phyloP scores from a whole-genome alignment of 768 basidiomycete genomes.

The Amanita exitialis region DNA sequence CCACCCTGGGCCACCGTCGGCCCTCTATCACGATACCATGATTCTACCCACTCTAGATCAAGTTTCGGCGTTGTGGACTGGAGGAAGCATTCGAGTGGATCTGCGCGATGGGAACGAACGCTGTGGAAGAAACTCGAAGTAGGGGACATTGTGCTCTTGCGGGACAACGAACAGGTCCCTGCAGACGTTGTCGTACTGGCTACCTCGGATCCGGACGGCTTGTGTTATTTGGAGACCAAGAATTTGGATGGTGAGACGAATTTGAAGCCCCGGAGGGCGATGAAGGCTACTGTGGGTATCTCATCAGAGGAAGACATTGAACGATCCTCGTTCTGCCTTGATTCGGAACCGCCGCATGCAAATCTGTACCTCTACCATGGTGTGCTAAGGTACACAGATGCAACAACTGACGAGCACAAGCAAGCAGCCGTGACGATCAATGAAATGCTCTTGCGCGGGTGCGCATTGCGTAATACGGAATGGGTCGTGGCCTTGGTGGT shows the following conservation, averaged over 20 bases:
- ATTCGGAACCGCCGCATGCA: conserved; percentile 89
- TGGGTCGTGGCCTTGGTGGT: conserved; percentile 94
- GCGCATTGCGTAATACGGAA: conserved; percentile 77
- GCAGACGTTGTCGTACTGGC: conserved; percentile 92
- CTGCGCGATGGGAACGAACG: conserved; percentile 87
- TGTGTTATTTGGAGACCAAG: conserved; percentile 97
- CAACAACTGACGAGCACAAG: conserved; percentile 37
- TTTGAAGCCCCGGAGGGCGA: conserved; percentile 74
- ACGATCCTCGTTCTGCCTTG: conserved; percentile 76
- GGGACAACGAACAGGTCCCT: conserved; percentile 93
- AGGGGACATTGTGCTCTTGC: conserved; percentile 85
- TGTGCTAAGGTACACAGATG: conserved; percentile 66
- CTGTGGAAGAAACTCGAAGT: conserved; percentile 99
- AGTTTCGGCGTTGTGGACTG: conserved; percentile 77
- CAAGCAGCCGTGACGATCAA: conserved; percentile 79
- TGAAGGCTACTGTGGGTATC: conserved; percentile 69
- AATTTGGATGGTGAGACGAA: conserved; percentile 98
- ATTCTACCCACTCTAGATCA: conserved; percentile 45
- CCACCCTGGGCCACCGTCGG: conserved; percentile 27
- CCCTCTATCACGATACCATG: conserved; percentile 42
- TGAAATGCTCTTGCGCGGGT: conserved; percentile 87
- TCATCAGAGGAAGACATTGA: conserved; percentile 85
- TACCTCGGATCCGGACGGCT: conserved; percentile 82
- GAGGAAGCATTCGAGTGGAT: conserved; percentile 53
- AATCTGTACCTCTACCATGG: conserved; percentile 90